Evolutionary conservation across 1,284 basidiomycete species (phyloP), one percentile per base, ranked within the genome.

Genomic region (Mrakiaceae sp.): DNA sequence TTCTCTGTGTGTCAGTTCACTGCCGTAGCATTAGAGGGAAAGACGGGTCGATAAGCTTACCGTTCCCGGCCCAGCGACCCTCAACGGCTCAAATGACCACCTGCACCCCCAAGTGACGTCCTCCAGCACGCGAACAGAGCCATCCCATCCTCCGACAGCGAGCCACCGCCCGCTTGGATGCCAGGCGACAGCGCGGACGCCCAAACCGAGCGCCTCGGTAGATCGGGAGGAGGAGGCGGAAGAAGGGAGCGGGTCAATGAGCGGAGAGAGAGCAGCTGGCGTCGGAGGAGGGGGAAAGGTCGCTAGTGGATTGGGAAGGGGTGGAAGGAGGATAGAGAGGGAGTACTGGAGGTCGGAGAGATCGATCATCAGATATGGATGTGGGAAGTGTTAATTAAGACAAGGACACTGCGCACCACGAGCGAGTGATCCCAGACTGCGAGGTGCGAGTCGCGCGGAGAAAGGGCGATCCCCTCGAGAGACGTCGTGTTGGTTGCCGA

Each of bases 391-490:
- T 43, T 57, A 42, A 42, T 27, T 47, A 66, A 60, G 16, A 14
- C 14, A 11, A 55, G 63, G 54, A 58, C 46, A 59, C 46, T n/a
- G 74, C 80, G 56, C 68, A 89, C 90, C 77, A 89, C 86, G 40
- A 92, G 74, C 8, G 83, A 80, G 10, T 86, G 84, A 72, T 95
- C 92, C 86, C 87, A 92, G 0, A 87, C 81, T 0, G 90, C 90
- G 11, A 95, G 68, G 74, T 86, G 80, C 69, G 84, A 86, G 5
- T 90, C 90, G 10, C 83, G 86, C 0, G 91, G 90, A 8, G 90
- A 91, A 67, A 94, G 80, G 1, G 83, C 79, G n/a, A 93, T 72
- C 0, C 87, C 88, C 12, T 86, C 80, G 39, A 90, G 75, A 39
- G 87, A 87, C 5, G 81, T 78, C 0, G 90, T 90, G 1, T 85